Evolutionary conservation across 208 protist species (phyloP).

Genomic region (Tritrichomonas foetus): DNA sequence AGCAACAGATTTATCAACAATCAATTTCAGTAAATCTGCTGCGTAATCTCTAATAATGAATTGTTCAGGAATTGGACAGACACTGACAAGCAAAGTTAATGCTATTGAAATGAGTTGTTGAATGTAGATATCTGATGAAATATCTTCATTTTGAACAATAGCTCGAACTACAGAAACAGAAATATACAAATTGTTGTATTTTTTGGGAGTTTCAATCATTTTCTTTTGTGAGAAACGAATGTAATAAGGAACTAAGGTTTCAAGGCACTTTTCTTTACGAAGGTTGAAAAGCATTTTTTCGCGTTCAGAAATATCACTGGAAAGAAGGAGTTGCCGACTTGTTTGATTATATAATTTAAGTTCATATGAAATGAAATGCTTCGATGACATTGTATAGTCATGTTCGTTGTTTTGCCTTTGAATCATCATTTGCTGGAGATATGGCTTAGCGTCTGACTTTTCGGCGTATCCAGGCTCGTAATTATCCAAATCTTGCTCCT

Average conservation of each 20-base stretch:
- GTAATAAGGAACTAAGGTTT: constrained; percentile 30
- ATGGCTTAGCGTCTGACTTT: too few relatives aligned
- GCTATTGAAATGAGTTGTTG: not conserved
- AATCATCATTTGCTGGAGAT: not conserved
- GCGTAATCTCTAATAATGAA: too few relatives aligned
- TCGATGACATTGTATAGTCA: not conserved
- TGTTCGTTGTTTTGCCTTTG: not conserved
- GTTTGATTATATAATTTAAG: not conserved
- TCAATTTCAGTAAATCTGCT: too few relatives aligned
- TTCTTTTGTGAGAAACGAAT: not conserved
- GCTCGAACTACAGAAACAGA: not conserved
- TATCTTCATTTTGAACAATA: not conserved
- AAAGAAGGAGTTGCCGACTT: not conserved
- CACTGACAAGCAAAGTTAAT: not conserved
- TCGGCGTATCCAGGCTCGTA: too few relatives aligned
- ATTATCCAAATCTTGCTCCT: not conserved
- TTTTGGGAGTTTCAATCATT: not conserved
- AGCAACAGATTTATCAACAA: not conserved
- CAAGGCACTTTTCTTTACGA: not conserved
- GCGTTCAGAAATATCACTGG: not conserved
- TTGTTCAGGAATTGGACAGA: not conserved
- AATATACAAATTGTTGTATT: not conserved
- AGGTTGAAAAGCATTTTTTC: not conserved
- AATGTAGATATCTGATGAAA: not conserved
- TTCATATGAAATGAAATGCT: constrained; percentile 2